Conservation (phyloP, 106 monocot species). For the Chionographis japonica region DNA sequence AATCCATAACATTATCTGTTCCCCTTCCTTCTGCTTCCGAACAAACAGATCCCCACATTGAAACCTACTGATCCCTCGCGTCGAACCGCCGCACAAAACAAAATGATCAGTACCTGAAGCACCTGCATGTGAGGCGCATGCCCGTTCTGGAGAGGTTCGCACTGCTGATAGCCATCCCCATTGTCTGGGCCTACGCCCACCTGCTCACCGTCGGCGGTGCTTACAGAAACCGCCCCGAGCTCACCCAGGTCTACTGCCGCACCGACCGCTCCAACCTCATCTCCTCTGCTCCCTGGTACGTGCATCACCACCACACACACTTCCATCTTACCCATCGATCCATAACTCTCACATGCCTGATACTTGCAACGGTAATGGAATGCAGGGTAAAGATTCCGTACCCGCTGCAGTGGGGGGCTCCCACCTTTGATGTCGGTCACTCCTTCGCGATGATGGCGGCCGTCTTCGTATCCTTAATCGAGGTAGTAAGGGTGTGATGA, state of each 20-base stretch:
- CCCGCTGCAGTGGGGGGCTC: constrained; percentile 95
- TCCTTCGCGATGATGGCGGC: constrained; percentile 99
- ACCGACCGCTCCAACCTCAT: constrained; percentile 86
- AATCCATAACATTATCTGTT: no score
- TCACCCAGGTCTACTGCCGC: constrained; percentile 72
- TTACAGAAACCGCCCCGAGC: constrained; percentile 55
- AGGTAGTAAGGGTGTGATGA: constrained; percentile 35
- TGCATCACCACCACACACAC: background rate
- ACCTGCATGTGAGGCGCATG: constrained; percentile 45
- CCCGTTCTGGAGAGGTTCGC: constrained; percentile 84
- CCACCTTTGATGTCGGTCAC: constrained; percentile 90
- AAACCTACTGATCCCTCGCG: background rate
- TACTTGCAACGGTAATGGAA: background rate
- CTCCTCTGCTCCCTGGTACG: constrained; percentile 90
- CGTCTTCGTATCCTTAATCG: constrained; percentile 76
- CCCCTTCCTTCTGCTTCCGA: no score
- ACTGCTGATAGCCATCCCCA: constrained; percentile 50
- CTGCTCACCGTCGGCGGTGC: constrained; percentile 81
- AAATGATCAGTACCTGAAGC: constrained; percentile 75
- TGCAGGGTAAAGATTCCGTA: constrained; percentile 91
- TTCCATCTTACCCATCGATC: background rate
- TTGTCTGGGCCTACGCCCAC: constrained; percentile 78
- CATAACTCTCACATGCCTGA: background rate
- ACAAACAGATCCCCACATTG: background rate
- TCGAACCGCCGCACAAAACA: no score